These are phyloP conservation scores for Monilinia polystroma DNA, from an alignment of 2,329 filamentous ascomycete species.

Conservation along the genomic window DNA sequence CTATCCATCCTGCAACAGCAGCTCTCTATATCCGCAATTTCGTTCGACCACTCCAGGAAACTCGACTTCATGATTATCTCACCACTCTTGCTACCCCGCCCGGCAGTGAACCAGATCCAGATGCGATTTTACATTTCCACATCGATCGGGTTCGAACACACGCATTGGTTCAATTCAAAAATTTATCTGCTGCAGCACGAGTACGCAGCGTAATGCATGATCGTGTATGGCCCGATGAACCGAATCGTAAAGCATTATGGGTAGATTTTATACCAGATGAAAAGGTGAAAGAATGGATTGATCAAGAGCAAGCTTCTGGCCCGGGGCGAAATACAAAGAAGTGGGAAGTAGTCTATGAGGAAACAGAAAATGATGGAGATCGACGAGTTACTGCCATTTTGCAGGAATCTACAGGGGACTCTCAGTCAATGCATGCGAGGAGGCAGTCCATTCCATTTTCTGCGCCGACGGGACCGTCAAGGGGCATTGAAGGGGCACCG, in stretches of 20 bases:
- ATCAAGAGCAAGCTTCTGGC: constrained; percentile 54
- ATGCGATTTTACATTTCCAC: constrained; percentile 67
- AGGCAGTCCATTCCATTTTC: constrained; percentile 34
- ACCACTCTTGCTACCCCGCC: constrained; percentile 64
- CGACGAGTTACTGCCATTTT: constrained; percentile 57
- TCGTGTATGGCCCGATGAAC: constrained; percentile 82
- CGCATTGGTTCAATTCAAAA: constrained; percentile 74
- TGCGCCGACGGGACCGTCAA: constrained; percentile 36
- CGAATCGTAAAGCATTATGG: constrained; percentile 78
- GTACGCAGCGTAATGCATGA: constrained; percentile 76
- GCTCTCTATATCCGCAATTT: constrained; percentile 88
- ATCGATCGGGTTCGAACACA: constrained; percentile 86
- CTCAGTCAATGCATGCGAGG: neutral
- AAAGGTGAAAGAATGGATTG: constrained; percentile 71
- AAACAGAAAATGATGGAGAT: constrained; percentile 53
- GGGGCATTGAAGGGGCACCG: constrained; percentile 37
- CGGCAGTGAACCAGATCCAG: constrained; percentile 49
- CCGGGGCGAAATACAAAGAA: constrained; percentile 47
- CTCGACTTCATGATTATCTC: constrained; percentile 67
- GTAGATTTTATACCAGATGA: constrained; percentile 86
- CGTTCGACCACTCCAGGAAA: constrained; percentile 77
- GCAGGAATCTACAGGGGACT: constrained; percentile 45
- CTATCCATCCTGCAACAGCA: constrained; percentile 69
- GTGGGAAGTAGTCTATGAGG: constrained; percentile 74
- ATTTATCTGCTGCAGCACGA: constrained; percentile 67